Base-by-base conservation (phyloP, 306 rosid genomes). In the Trifolium repens region DNA sequence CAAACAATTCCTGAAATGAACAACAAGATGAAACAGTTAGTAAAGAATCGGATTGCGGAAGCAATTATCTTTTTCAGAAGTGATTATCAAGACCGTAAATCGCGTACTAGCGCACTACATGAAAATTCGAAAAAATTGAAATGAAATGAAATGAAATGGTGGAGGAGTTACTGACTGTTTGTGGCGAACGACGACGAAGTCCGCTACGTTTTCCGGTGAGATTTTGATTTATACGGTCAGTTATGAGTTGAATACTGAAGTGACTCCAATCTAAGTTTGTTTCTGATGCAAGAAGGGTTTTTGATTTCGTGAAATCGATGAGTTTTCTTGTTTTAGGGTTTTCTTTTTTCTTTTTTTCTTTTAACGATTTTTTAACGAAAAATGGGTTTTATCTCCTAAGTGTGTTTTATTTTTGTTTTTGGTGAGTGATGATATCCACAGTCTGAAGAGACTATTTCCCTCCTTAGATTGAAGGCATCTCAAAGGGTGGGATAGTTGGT, bases 1-100 rank as follows among this genome's bases (percentile, higher is more conserved):
- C 80, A 87, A 86, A 84, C 47, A 72, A 67, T 43, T 61, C 69
- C 87, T 77, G 78, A 61, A 64, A 69, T 73, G 24, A 55, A 52
- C 39, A 59, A 75, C 9, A 63, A 78, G 13, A 74, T 47, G 64
- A 14, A 62, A 26, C 58, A 43, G 35, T 68, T 27, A 54, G 73
- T 37, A 5, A 2, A 2, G 1, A 58, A 58, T 58, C 63, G 2
- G 2, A 10, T 8, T 53, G 59, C 59, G 5, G 26, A 53, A 4
- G 26, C 26, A 17, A 7, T 53, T 53, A 10, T 53, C 5, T 16
- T 16, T 3, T 26, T 15, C 61, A 11, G 26, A 19, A 17, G 5
- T 12, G 15, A 43, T 11, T 43, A 43, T 43, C 15, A 5, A 1
- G 1, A 12, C 13, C 4, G 49, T 43, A 43, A 43, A 42, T 42